Percentiles rank a stretch among this genome's conserved stretches.
These are phyloP conservation scores for Adansonia madagascariensis DNA, from an alignment of 441 rosid genomes.

Conservation along the genomic window DNA sequence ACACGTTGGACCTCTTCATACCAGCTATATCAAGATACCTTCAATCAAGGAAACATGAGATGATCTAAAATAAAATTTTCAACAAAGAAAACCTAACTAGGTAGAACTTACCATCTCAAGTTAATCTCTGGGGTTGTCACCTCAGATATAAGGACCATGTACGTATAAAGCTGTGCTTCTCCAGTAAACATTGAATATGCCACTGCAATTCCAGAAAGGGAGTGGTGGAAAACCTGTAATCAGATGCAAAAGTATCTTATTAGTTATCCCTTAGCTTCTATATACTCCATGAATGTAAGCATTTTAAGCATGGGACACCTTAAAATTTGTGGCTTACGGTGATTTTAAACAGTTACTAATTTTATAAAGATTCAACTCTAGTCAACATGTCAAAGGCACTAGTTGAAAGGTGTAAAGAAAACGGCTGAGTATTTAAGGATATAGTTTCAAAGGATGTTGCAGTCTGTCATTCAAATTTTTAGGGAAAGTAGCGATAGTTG, in stretches of 20 bases:
- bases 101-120: slow-evolving; percentile 56
- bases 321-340: neutral
- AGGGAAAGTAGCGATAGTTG: neutral
- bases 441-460: neutral
- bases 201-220: slow-evolving; percentile 49
- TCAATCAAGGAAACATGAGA: slow-evolving; percentile 30
- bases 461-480: neutral
- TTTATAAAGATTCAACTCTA: neutral
- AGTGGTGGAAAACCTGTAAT: slow-evolving; percentile 61
- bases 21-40: slow-evolving; percentile 42
- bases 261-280: slow-evolving; percentile 9
- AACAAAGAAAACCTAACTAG: slow-evolving; percentile 8
- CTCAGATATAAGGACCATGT: slow-evolving; percentile 64
- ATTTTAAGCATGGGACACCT: neutral
- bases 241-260: slow-evolving; percentile 21
- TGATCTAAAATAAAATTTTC: neutral
- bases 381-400: neutral
- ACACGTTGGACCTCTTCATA: slow-evolving; percentile 55
- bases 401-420: neutral
- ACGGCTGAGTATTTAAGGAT: neutral
- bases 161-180: slow-evolving; percentile 72
- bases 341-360: neutral
- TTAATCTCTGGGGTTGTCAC: slow-evolving; percentile 65
- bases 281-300: neutral
- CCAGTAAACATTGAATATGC: slow-evolving; percentile 68